Base-by-base conservation (phyloP, 1,284 basidiomycete species). In the Tetrapyrgos nigripes region DNA sequence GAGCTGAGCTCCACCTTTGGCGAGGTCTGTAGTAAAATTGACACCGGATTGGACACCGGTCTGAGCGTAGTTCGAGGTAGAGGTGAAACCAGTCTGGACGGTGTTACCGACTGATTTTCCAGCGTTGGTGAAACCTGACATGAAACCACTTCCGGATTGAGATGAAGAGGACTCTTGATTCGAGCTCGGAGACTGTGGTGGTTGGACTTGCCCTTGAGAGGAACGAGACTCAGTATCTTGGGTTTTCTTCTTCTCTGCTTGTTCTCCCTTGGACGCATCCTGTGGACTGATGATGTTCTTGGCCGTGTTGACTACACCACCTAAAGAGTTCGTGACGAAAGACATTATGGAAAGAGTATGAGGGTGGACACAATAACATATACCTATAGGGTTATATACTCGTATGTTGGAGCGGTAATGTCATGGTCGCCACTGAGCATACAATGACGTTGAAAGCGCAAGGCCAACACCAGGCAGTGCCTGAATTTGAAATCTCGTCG, bases 21-120 rank as follows among this genome's bases (percentile, higher is more conserved):
- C 56, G 11, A 61, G 59, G 43, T 59, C 59, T 35, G 53, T 31
- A 45, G 62, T 48, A 48, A 65, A 51, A 27, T 44, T 52, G 10
- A 55, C 63, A 35, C 61, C 61, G 28, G 26, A 43, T n/a, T n/a
- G n/a, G 10, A 55, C 63, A 35, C 61, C 61, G 28, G 8, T 33
- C 21, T 24, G 45, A 19, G 45, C 45, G 21, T 21, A 47, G 24
- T 3, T 26, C 21, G 45, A 47, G 11, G 4, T 24, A 13, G 21
- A 13, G 28, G 24, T 51, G 19, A 51, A 6, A 26, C 55, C 55
- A 44, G 55, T 50, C 4, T 11, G 40, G 29, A 49, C 21, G 13
- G 55, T 57, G 21, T 35, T 57, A 43, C 27, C 29, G 6, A 51
- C 14, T 13, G 55, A 23, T 28, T n/a, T 55, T 40, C 53, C 45